Conservation (phyloP, 345 rosid species). For the Ailanthus altissimus region DNA sequence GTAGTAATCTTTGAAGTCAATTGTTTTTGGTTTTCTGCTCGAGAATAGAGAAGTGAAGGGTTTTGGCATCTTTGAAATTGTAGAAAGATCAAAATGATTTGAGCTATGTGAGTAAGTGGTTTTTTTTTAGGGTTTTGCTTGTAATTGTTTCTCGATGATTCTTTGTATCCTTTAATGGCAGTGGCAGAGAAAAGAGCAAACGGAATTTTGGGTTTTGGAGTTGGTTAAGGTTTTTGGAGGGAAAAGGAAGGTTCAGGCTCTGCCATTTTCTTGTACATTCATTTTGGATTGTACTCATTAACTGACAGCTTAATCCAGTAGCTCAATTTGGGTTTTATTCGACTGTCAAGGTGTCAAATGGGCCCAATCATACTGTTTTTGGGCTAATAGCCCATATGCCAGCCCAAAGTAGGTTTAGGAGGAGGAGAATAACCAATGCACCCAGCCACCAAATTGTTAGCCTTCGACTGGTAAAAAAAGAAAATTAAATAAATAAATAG, state of each 20-base stretch:
- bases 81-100: background rate
- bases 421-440: background rate
- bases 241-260: background rate
- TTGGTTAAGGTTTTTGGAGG: background rate
- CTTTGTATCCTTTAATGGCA: background rate
- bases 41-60: conserved; percentile 46
- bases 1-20: conserved; percentile 61
- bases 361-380: background rate
- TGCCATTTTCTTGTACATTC: too few species aligned
- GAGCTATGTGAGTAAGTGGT: background rate
- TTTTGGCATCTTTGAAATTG: conserved; percentile 41
- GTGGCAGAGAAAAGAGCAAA: background rate
- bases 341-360: background rate
- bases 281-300: too few species aligned
- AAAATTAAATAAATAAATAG: background rate
- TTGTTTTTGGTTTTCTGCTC: conserved; percentile 49
- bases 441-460: background rate
- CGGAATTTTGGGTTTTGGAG: background rate
- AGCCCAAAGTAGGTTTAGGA: too few species aligned
- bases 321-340: too few species aligned
- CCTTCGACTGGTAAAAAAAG: background rate
- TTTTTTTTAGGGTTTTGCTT: too few species aligned
- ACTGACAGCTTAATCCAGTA: too few species aligned
- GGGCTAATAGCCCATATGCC: background rate
- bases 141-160: background rate